Evolutionary conservation across 495 filamentous ascomycete genomes (phyloP), one percentile per base, ranked within the genome.

Genomic region (Cercophora newfieldiana): DNA sequence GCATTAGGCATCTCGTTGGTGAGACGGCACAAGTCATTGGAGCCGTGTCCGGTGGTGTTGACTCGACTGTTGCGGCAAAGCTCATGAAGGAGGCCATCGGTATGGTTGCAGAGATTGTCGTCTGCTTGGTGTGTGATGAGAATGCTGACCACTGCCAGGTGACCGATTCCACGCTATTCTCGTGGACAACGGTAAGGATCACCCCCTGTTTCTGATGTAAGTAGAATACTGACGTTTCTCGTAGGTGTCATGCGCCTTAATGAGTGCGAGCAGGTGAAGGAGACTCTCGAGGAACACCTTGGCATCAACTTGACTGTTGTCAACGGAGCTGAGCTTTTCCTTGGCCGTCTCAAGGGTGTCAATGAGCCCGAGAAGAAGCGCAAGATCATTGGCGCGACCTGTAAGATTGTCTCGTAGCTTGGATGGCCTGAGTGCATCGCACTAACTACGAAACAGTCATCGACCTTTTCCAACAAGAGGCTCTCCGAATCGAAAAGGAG

Each of bases 301-400:
- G 91, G 92, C 16, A 96, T 99, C 72, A 92, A 96, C 74, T 81
- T 99, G 16, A 96, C 91, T 0, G 90, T 99, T 51, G 86, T 95
- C 5, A 91, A 99, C 71, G 94, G 89, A 12, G 81, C 85, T 19
- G 81, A 94, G 68, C 79, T 81, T 18, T 98, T 98, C 81, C 76
- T 97, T 22, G 77, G 74, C 8, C 80, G 87, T 18, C 83, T 99
- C 8, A 88, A 88, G 75, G 94, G 92, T 26, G 86, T 95, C 44
- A 70, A 70, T 0, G 91, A 97, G 48, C 95, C 95, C 0, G 94
- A 98, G 79, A 85, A 88, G 78, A 99, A 99, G 84, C 86, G 94
- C 28, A 97, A 95, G 80, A 87, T 97, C 71, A 97, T 99, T 71
- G 94, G 75, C 81, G 78, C 37, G 60, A 63, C 47, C 25, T 25